These are phyloP conservation scores for Lecanicillium sp. DNA, from an alignment of 2,329 filamentous ascomycete species.

Conservation along the genomic window DNA sequence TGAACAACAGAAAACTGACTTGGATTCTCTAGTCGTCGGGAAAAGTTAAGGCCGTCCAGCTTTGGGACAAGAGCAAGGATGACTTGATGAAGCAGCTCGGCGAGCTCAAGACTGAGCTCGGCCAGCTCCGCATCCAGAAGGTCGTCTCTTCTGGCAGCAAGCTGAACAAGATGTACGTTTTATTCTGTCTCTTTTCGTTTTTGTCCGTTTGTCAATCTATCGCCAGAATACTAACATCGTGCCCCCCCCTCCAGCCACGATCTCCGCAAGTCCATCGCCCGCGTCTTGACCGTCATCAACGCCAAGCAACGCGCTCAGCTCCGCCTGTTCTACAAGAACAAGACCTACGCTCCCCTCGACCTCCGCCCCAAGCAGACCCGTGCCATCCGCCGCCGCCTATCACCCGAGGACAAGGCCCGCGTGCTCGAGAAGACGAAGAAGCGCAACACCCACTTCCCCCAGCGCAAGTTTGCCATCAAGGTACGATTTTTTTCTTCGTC, in stretches of 20 bases:
- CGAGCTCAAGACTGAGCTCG: slow-evolving; percentile 93
- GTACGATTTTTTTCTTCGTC: slow-evolving; percentile 22
- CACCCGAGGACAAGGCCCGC: slow-evolving; percentile 78
- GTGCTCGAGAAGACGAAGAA: slow-evolving; percentile 95
- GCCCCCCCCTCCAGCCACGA: slow-evolving; percentile 63
- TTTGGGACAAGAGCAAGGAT: slow-evolving; percentile 99
- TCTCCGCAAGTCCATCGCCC: slow-evolving; percentile 98
- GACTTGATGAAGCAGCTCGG: slow-evolving; percentile 92
- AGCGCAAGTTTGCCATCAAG: slow-evolving; percentile 99
- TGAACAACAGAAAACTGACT: slow-evolving; percentile 20
- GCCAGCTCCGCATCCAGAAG: slow-evolving; percentile 97
- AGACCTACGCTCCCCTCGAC: slow-evolving; percentile 98
- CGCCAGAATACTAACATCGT: slow-evolving; percentile 14
- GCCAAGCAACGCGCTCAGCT: slow-evolving; percentile 98
- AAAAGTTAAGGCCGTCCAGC: slow-evolving; percentile 89
- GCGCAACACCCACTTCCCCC: slow-evolving; percentile 91
- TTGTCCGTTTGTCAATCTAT: not conserved
- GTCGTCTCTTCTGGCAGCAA: slow-evolving; percentile 91
- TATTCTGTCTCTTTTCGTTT: slow-evolving; percentile 3
- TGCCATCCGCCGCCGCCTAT: slow-evolving; percentile 92
- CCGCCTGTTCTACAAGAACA: slow-evolving; percentile 98
- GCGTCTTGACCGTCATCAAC: slow-evolving; percentile 99
- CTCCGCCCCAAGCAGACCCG: slow-evolving; percentile 98
- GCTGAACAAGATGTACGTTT: slow-evolving; percentile 88
- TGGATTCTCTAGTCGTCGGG: slow-evolving; percentile 32